Evolutionary conservation across 495 filamentous ascomycete species (phyloP).

Genomic region (Podospora pseudopauciseta): DNA sequence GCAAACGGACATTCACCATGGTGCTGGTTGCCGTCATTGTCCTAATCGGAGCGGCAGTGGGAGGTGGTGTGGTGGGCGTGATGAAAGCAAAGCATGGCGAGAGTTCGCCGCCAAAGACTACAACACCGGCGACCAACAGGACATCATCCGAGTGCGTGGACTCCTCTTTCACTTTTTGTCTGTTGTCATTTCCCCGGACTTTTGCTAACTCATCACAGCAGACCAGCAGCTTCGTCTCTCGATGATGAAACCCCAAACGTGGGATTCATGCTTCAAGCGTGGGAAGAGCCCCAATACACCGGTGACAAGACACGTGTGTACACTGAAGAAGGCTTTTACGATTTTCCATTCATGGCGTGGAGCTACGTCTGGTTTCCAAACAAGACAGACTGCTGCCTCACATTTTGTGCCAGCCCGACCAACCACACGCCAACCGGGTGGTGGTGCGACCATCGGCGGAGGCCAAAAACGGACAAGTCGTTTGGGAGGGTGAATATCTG

Average conservation of each 20-base stretch:
- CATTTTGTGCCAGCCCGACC: constrained; percentile 23
- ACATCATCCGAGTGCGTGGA: neutral
- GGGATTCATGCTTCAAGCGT: constrained; percentile 26
- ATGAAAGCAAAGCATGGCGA: constrained; percentile 9
- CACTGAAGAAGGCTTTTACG: constrained; percentile 22
- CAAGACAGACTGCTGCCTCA: constrained; percentile 25
- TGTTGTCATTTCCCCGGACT: neutral
- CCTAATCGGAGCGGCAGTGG: constrained; percentile 26
- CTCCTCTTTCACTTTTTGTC: neutral
- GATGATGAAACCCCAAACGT: neutral
- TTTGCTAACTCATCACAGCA: neutral
- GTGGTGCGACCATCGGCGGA: constrained; percentile 18
- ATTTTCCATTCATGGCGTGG: constrained; percentile 18
- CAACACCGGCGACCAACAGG: neutral
- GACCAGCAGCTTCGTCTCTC: neutral
- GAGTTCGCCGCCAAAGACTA: neutral
- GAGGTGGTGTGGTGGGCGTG: constrained; percentile 28
- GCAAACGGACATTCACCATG: constrained; percentile 26
- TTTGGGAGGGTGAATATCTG: constrained; percentile 28
- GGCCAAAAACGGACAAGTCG: neutral
- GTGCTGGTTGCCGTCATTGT: constrained; percentile 17
- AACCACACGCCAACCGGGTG: constrained; percentile 12
- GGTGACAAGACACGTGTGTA: constrained; percentile 18
- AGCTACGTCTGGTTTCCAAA: constrained; percentile 29
- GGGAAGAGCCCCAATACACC: constrained; percentile 7